Percentiles rank a stretch among this genome's conserved stretches.
These are phyloP conservation scores for Kodamaea lidongshanica DNA, from an alignment of 805 yeast species.

Conservation along the genomic window DNA sequence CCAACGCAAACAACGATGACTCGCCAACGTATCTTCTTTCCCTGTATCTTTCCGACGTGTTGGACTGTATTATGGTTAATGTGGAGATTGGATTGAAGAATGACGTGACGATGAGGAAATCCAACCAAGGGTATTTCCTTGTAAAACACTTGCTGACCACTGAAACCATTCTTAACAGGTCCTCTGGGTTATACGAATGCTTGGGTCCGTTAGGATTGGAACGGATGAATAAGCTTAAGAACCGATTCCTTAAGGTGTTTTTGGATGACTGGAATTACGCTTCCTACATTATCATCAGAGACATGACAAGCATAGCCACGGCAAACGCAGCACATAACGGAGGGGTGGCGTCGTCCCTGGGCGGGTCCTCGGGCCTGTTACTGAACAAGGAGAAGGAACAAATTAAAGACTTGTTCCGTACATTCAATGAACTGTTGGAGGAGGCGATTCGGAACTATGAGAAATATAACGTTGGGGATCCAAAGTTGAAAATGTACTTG, in stretches of 20 bases:
- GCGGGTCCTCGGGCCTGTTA: conserved; percentile 14
- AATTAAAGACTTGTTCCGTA: conserved; percentile 77
- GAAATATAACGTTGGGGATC: conserved; percentile 60
- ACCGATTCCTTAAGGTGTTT: conserved; percentile 66
- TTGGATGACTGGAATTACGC: conserved; percentile 74
- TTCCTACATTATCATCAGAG: conserved; percentile 66
- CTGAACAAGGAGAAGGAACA: conserved; percentile 71
- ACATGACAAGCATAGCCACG: conserved; percentile 63
- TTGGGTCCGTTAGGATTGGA: conserved; percentile 56
- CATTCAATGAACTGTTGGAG: conserved; percentile 79
- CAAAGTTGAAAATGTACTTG: conserved; percentile 55
- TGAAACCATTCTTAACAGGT: conserved; percentile 64
- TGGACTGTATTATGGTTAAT: conserved; percentile 64
- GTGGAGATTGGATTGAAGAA: conserved; percentile 55
- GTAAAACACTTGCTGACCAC: conserved; percentile 65
- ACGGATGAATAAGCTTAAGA: conserved; percentile 62
- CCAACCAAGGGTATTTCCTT: conserved; percentile 61
- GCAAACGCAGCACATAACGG: conserved; percentile 41
- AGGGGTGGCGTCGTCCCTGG: conserved; percentile 10
- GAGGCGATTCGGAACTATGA: conserved; percentile 63
- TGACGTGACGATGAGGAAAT: conserved; percentile 26
- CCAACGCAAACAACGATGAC: conserved; percentile 26
- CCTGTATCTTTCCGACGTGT: conserved; percentile 66
- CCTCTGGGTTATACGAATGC: conserved; percentile 45
- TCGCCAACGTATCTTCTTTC: conserved; percentile 51